Evolutionary conservation across 768 basidiomycete species (phyloP).

Genomic region (Termitomyces sp.): DNA sequence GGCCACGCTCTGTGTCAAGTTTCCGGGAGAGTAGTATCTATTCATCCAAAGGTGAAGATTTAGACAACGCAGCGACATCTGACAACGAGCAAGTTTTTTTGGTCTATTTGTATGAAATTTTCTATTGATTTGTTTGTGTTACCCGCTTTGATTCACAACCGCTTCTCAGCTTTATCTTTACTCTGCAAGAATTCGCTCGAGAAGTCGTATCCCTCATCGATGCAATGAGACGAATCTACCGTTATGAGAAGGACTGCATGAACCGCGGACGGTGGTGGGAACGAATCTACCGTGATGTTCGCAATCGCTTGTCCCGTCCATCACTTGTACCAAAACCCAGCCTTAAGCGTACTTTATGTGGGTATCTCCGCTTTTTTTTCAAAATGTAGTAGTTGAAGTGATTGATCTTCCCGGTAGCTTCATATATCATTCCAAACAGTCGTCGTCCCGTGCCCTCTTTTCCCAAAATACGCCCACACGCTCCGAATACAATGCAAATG

Average conservation of each 20-base stretch:
- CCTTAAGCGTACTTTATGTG: conserved; percentile 39
- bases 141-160: conserved; percentile 1
- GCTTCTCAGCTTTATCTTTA: conserved; percentile 85
- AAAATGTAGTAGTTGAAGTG: background rate
- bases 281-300: conserved; percentile 26
- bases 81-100: conserved; percentile 86
- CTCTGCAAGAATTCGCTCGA: conserved; percentile 87
- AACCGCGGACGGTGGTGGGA: conserved; percentile 36
- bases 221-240: conserved; percentile 78
- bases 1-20: conserved; percentile 23
- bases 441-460: conserved; percentile 61
- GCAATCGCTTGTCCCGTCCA: conserved; percentile 4
- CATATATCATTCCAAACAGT: conserved; percentile 49
- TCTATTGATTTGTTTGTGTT: background rate
- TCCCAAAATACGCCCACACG: conserved; percentile 79
- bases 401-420: conserved; percentile 29
- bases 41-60: conserved; percentile 19
- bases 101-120: conserved; percentile 80
- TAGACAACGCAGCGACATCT: conserved; percentile 39
- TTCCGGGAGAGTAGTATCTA: conserved; percentile 10
- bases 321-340: conserved; percentile 5
- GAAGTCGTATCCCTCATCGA: conserved; percentile 83
- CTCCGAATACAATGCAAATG: conserved; percentile 82
- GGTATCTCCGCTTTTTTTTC: background rate
- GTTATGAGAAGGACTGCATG: conserved; percentile 51